Base-by-base conservation (phyloP, 140 eudicot species). In the Ambrosia hybrid region DNA sequence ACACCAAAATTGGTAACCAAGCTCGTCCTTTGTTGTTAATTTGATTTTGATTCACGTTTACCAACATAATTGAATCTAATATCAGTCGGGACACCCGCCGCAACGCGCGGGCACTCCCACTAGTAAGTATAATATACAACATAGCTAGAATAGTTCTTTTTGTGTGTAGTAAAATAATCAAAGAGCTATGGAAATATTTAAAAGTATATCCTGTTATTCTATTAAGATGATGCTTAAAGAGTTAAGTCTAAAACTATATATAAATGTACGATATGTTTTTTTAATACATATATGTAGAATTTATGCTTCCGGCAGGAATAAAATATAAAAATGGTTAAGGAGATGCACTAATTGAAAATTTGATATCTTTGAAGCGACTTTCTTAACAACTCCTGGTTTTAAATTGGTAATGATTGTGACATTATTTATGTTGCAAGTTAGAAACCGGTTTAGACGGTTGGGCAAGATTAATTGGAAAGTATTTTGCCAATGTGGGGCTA, bases 321-420 rank as follows among this genome's bases (percentile, higher is more conserved):
- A 13, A 51, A 51, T 51, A 41, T 4, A 65, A 26, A 73, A 51
- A 37, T 73, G 52, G 71, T 37, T 52, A 56, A 73, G 33, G 55
- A 51, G 52, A 70, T 34, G 51, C 41, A 76, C 58, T 37, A 52
- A 56, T 76, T 46, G 67, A 76, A 17, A 17, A 57, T 8, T 51
- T 36, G 61, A 46, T 36, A 70, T 60, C 57, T 2, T 8, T 26
- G 63, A 49, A 38, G 37, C 26, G 76, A 76, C 81, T 76, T 76
- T 76, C 26, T 60, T 60, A 76, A 49, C 76, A 60, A 76, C 81
- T 41, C 62, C 81, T 49, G 70, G 70, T 69, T 65, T 76, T 39
- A 0, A 13, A 49, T 34, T 37, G 38, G 65, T 69, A 76, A 68
- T 69, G 71, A 55, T 16, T 56, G 61, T 55, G 73, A 74, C 71